Base-by-base conservation (phyloP, 345 rosid genomes). In the Balakata baccata region DNA sequence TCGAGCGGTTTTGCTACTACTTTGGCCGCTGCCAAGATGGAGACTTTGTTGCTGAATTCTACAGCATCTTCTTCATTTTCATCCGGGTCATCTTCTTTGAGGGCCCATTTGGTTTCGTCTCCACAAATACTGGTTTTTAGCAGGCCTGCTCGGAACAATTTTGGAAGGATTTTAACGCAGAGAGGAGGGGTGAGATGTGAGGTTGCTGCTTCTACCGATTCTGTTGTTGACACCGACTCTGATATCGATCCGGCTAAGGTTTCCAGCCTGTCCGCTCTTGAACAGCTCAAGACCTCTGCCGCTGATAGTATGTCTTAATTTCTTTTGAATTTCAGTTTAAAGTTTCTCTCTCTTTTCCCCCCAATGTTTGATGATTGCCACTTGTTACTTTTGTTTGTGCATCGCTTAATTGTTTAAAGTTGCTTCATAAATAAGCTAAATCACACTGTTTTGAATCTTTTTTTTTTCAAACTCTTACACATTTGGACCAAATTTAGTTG, bases 261-360 rank as follows among this genome's bases (percentile, higher is more conserved):
- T 68, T 80, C 83, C 18, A 68, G 83, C 70, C 22, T 71, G 54
- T 80, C 80, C n/a, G 77, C 83, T 64, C 79, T 80, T 49, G 80
- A 80, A 41, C 83, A 80, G 83, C 83, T 80, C 64, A 80, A 75
- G 68, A 68, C 83, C 43, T 75, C 79, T 54, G 79, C 79, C 7
- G 77, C 71, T 63, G 80, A 80, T 29, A 63, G 83, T 80, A 64
- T 75, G 77, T 68, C 3, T 11, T n/a, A 0, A 0, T 43, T 11
- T 70, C 50, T 45, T 7, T 63, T 22, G 6, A 5, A 5, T 73
- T 50, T 12, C 29, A 63, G 57, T 51, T 71, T 1, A 5, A n/a
- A 54, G 20, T 54, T n/a, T 58, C 29, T 16, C 10, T 9, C 13
- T 11, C 18, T 43, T 11, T 7, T 67, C 13, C 23, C 11, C 12